These are phyloP conservation scores for Dactylella cylindrospora DNA, from an alignment of 2,329 filamentous ascomycete genomes.

Conservation along the genomic window DNA sequence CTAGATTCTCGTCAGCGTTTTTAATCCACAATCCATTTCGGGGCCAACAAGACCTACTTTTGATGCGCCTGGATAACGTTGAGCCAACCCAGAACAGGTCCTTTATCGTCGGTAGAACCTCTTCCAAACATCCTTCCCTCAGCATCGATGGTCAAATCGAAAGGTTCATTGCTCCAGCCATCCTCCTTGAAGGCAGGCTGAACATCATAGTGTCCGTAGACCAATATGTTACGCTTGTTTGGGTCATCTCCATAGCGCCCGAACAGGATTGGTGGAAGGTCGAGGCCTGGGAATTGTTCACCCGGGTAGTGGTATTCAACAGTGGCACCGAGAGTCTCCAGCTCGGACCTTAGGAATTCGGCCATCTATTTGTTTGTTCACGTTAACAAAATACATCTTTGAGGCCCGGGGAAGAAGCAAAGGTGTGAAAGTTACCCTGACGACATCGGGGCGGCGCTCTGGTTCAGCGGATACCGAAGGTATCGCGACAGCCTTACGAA, in stretches of 20 bases:
- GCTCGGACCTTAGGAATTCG: constrained; percentile 80
- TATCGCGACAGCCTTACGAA: constrained; percentile 90
- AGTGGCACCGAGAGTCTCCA: constrained; percentile 78
- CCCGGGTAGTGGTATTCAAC: constrained; percentile 85
- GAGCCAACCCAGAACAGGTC: constrained; percentile 92
- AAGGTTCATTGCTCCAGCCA: constrained; percentile 94
- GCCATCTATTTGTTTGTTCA: constrained; percentile 67
- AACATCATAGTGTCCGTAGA: constrained; percentile 98
- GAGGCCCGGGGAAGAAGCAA: not conserved
- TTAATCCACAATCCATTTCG: not conserved
- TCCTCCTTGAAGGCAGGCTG: constrained; percentile 92
- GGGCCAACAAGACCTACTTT: constrained; percentile 64
- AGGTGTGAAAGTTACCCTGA: constrained; percentile 60
- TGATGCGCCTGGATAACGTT: constrained; percentile 98
- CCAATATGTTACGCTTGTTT: constrained; percentile 89
- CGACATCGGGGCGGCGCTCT: constrained; percentile 82
- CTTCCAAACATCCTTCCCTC: constrained; percentile 95
- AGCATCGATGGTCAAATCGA: constrained; percentile 80
- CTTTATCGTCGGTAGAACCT: constrained; percentile 96
- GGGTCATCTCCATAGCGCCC: constrained; percentile 89
- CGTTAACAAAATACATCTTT: constrained; percentile 17
- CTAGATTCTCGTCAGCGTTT: constrained; percentile 26
- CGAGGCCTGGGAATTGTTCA: constrained; percentile 87
- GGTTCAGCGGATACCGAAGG: constrained; percentile 93
- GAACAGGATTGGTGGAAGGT: constrained; percentile 88